Conservation (phyloP, 2,329 filamentous ascomycete species). For the Camillea tinctor region DNA sequence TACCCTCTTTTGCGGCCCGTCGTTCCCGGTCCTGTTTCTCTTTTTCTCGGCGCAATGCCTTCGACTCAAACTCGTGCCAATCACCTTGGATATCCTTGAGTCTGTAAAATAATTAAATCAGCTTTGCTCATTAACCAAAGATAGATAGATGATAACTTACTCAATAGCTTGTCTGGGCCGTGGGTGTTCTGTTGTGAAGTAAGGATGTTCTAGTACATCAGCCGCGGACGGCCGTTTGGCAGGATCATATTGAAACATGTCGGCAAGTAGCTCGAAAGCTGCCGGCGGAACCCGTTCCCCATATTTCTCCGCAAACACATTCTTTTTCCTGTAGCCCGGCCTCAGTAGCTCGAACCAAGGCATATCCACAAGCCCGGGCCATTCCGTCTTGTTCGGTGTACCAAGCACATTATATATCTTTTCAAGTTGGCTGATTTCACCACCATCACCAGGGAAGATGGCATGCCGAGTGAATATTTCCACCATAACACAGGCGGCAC, state of each 20-base stretch:
- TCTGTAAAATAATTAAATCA: conserved; percentile 38
- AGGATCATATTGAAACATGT: conserved; percentile 91
- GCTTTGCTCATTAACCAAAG: conserved; percentile 32
- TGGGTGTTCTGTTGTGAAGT: conserved; percentile 84
- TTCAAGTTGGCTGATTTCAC: conserved; percentile 93
- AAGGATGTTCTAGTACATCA: conserved; percentile 80
- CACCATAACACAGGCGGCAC: conserved; percentile 91
- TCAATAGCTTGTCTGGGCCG: conserved; percentile 74
- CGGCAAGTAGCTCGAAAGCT: conserved; percentile 76
- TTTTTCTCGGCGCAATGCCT: conserved; percentile 87
- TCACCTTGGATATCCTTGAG: conserved; percentile 82
- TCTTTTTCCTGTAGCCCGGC: conserved; percentile 69
- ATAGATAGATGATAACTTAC: conserved; percentile 46
- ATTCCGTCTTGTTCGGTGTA: conserved; percentile 79
- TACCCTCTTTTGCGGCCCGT: conserved; percentile 40
- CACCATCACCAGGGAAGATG: conserved; percentile 92
- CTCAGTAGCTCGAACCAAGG: conserved; percentile 94
- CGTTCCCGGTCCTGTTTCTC: conserved; percentile 62
- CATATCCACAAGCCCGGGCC: conserved; percentile 90
- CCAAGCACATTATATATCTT: conserved; percentile 94
- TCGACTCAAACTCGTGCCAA: conserved; percentile 99
- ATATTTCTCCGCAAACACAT: conserved; percentile 81
- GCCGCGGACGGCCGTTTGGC: conserved; percentile 77
- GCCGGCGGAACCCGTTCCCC: conserved; percentile 71
- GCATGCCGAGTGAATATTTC: conserved; percentile 94